phyloP scores from a whole-genome alignment of 1,284 basidiomycete genomes.

The Trichosporon sp. region DNA sequence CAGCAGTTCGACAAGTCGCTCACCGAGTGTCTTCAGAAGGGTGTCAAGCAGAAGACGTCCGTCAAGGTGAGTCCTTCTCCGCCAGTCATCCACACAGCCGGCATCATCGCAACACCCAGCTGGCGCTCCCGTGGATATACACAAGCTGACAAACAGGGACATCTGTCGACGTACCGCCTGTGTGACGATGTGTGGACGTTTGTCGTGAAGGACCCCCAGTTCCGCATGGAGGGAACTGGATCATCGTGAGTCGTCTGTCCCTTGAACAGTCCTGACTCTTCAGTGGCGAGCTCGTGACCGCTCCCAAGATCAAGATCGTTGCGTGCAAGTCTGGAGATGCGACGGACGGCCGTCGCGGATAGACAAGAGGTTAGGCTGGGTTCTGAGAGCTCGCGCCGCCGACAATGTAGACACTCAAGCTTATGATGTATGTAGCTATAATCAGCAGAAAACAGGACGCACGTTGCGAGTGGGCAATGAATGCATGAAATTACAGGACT shows the following conservation, averaged over 20 bases:
- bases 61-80: constrained; percentile 67
- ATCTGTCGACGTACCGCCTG: constrained; percentile 86
- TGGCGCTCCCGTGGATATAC: background rate
- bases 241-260: constrained; percentile 37
- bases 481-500: constrained; percentile 5
- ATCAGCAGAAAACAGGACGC: constrained; percentile 1
- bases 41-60: constrained; percentile 87
- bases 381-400: background rate
- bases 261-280: constrained; percentile 8
- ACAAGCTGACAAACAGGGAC: constrained; percentile 65
- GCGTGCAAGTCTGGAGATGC: constrained; percentile 92
- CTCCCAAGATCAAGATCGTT: constrained; percentile 87
- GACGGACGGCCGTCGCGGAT: constrained; percentile 59
- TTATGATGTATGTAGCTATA: constrained; percentile 27
- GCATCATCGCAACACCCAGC: background rate
- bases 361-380: background rate
- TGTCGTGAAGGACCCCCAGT: constrained; percentile 83
- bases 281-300: constrained; percentile 60
- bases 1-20: constrained; percentile 91
- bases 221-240: constrained; percentile 87
- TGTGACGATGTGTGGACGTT: constrained; percentile 98
- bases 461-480: background rate
- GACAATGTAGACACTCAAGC: constrained; percentile 17
- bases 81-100: background rate
- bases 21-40: constrained; percentile 84